These are phyloP conservation scores for Prunus yedoensis DNA, from an alignment of 331 rosid species.

Conservation along the genomic window DNA sequence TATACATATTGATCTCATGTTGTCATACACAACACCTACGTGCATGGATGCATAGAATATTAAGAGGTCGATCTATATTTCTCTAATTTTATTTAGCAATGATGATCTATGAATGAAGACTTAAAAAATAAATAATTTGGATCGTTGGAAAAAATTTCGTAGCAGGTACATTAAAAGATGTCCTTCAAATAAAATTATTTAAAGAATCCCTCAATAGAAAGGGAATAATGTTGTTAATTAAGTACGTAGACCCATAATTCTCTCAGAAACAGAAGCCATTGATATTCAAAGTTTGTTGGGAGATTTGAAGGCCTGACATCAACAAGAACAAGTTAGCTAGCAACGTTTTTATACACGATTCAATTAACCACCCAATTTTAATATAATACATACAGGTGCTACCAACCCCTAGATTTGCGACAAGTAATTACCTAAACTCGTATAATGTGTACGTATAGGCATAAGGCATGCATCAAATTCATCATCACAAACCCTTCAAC, in stretches of 20 bases:
- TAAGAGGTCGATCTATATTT: neutral
- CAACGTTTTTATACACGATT: neutral
- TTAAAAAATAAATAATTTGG: accelerated
- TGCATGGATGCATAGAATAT: neutral
- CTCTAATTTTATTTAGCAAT: accelerated
- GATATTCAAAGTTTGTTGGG: slow-evolving; percentile 66
- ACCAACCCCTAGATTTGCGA: slow-evolving; percentile 28
- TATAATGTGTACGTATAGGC: neutral
- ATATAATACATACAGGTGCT: neutral
- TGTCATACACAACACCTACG: neutral
- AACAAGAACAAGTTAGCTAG: slow-evolving; percentile 11
- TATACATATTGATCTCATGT: neutral
- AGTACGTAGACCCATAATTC: neutral
- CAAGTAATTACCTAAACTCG: slow-evolving; percentile 40
- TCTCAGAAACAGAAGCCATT: slow-evolving; percentile 1
- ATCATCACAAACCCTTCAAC: neutral
- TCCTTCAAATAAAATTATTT: too few relatives aligned
- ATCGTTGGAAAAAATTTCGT: too few relatives aligned
- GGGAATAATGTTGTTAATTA: too few relatives aligned
- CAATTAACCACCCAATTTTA: neutral
- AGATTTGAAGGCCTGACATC: slow-evolving; percentile 41
- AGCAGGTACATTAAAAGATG: accelerated
- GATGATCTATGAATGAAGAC: too few relatives aligned
- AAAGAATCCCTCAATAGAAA: too few relatives aligned
- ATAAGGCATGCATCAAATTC: slow-evolving; percentile 19